Evolutionary conservation across 495 filamentous ascomycete species (phyloP), one percentile per base, ranked within the genome.

Genomic region (Neurospora cerealis): DNA sequence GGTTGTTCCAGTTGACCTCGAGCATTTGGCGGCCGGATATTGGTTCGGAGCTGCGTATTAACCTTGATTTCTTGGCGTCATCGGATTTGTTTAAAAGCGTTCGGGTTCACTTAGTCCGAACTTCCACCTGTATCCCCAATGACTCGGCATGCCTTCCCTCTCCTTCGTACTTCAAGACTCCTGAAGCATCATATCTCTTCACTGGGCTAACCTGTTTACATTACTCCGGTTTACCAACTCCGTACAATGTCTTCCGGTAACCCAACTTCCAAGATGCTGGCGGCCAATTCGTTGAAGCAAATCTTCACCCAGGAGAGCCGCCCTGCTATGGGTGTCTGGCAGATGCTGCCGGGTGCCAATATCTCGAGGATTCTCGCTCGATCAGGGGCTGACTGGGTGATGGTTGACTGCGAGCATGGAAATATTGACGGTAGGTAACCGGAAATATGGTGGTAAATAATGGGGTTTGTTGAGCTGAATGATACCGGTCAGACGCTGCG

Each of bases 391-490:
- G 92, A 93, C 79, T 95, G 91, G 91, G 87, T 93, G 3, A 85
- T 91, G 78, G 88, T 94, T 24, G 93, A 94, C 80, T 89, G 86
- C 69, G 91, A 93, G 79, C 92, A 95, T 81, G 93, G 93, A 24
- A 92, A 92, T 76, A 91, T 94, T 36, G 90, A 92, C 77, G 92
- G 90, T 91, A 82, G 44, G 28, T 48, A n/a, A 66, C 32, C 21
- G 21, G 15, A 21, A 24, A 46, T 8, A 71, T 44, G 36, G 48
- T 19, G 4, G 32, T 24, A 32, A 44, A 70, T 38, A 38, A 42
- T 73, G 73, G 37, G 44, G 4, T 21, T 4, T 15, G 24, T 6
- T 13, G 48, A 39, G 41, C 17, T 17, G 69, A 66, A 77, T 75
- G 76, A 81, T 38, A 76, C 70, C 4, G 46, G 15, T 24, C 75